Percentiles rank a stretch among this genome's conserved stretches.
Conservation (phyloP, 2,329 filamentous ascomycete species). For the Claviceps lovelessii region DNA sequence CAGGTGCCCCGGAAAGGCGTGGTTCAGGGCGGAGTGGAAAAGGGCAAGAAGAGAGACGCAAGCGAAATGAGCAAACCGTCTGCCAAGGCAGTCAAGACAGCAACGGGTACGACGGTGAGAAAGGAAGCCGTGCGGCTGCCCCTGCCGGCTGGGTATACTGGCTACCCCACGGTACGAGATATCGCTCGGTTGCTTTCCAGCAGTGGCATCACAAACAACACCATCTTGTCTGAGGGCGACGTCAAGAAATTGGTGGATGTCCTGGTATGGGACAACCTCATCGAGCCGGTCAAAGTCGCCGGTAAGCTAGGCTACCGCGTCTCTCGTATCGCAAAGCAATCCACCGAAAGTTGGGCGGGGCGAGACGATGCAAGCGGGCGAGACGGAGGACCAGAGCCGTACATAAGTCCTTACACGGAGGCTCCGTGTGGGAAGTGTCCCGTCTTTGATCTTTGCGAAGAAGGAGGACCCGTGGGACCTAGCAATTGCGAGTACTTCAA, state of each 20-base stretch:
- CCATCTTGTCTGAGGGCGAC: slow-evolving; percentile 55
- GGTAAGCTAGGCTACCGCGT: slow-evolving; percentile 39
- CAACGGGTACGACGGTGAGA: slow-evolving; percentile 5
- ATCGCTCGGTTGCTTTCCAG: slow-evolving; percentile 63
- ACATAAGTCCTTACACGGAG: slow-evolving; percentile 66
- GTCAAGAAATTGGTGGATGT: slow-evolving; percentile 79
- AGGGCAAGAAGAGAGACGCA: slow-evolving; percentile 38
- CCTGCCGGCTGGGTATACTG: slow-evolving; percentile 51
- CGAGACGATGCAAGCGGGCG: slow-evolving; percentile 22
- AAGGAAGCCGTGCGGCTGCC: slow-evolving; percentile 32
- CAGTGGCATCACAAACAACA: slow-evolving; percentile 57
- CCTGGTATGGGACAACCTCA: slow-evolving; percentile 71
- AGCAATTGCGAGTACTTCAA: slow-evolving; percentile 86
- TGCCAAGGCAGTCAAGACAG: slow-evolving; percentile 15
- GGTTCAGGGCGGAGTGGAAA: slow-evolving; percentile 32
- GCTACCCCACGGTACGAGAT: slow-evolving; percentile 67
- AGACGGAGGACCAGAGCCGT: slow-evolving; percentile 27
- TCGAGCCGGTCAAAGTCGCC: slow-evolving; percentile 49
- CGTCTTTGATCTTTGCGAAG: slow-evolving; percentile 82
- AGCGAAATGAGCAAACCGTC: slow-evolving; percentile 21
- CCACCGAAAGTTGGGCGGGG: slow-evolving; percentile 25
- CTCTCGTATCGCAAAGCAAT: slow-evolving; percentile 33
- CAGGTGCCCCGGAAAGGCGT: slow-evolving; percentile 41
- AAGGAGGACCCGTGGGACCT: slow-evolving; percentile 79
- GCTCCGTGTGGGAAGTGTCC: slow-evolving; percentile 84